These are phyloP conservation scores for Penicillium manginii DNA, from an alignment of 495 filamentous ascomycete species.

Conservation along the genomic window DNA sequence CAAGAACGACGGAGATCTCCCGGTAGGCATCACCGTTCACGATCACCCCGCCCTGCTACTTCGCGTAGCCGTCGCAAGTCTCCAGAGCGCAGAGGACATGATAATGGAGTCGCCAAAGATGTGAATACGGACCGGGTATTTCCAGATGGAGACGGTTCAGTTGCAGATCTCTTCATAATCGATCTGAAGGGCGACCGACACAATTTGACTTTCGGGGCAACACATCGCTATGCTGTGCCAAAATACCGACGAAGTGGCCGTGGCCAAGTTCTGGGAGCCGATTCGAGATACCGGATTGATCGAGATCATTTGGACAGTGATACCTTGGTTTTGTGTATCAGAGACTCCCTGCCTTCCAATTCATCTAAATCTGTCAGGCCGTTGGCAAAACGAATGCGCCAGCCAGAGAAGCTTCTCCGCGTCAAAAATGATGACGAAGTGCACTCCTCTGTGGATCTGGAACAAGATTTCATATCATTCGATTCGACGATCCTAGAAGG, in stretches of 20 bases:
- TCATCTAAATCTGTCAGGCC: not conserved
- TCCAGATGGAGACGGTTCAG: not conserved
- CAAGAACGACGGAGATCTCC: not conserved
- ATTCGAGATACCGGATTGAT: constrained; percentile 54
- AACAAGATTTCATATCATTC: constrained; percentile 52
- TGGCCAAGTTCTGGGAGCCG: constrained; percentile 62
- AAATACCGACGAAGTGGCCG: constrained; percentile 60
- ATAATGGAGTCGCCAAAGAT: not conserved
- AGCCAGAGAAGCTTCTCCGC: constrained; percentile 22
- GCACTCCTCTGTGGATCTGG: not conserved
- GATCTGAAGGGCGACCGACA: constrained; percentile 65
- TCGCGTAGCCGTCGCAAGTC: not conserved
- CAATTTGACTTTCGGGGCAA: constrained; percentile 63
- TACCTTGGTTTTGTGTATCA: constrained; percentile 45
- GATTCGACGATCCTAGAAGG: constrained; percentile 30
- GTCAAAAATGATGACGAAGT: constrained; percentile 10
- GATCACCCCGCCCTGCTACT: not conserved
- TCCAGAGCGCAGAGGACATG: not conserved
- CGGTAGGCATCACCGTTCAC: not conserved
- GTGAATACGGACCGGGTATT: not conserved
- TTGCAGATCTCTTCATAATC: constrained; percentile 39
- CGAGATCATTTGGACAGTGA: constrained; percentile 50
- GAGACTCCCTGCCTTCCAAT: not conserved
- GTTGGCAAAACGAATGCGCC: not conserved
- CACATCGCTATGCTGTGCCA: constrained; percentile 64